phyloP scores from a whole-genome alignment of 2,329 filamentous ascomycete genomes.

The Pseudocercospora pini-densiflorae region DNA sequence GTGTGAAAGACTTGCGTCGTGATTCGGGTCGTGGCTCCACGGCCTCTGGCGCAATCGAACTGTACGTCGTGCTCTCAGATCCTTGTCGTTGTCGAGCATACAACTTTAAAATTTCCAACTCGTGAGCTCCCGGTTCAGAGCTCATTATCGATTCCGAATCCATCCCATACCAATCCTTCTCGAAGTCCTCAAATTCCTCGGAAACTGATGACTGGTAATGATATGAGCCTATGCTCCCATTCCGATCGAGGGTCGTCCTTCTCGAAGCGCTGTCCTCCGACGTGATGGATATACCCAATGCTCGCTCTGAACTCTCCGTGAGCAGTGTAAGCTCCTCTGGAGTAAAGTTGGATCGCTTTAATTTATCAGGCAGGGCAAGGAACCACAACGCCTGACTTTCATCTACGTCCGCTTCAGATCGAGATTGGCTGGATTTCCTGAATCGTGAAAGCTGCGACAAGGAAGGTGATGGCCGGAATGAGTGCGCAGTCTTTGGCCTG shows the following conservation, averaged over 20 bases:
- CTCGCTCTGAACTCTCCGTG: conserved; percentile 56
- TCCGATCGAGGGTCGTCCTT: conserved; percentile 15
- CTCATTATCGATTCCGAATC: conserved; percentile 23
- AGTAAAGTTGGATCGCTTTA: conserved; percentile 72
- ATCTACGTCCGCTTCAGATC: conserved; percentile 34
- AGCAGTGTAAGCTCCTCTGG: conserved; percentile 71
- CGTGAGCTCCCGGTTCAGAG: conserved; percentile 16
- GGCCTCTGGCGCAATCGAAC: conserved; percentile 13
- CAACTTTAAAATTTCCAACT: conserved; percentile 15
- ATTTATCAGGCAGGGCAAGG: conserved; percentile 71
- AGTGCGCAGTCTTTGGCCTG: conserved; percentile 30
- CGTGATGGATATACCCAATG: conserved; percentile 24
- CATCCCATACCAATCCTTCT: conserved; percentile 26
- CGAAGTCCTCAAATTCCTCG: conserved; percentile 19
- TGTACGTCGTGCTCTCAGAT: conserved; percentile 20
- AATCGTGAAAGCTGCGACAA: conserved; percentile 9
- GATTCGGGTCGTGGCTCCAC: conserved; percentile 5
- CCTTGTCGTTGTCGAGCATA: conserved; percentile 20
- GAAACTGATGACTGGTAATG: conserved; percentile 20
- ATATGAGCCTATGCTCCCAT: conserved; percentile 18
- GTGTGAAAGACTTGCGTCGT: conserved; percentile 25
- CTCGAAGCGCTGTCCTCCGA: conserved; percentile 11
- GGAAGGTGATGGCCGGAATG: conserved; percentile 17
- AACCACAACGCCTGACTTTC: conserved; percentile 58
- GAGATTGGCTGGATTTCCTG: conserved; percentile 19